Base-by-base conservation (phyloP, 495 filamentous ascomycete species). In the Penicillium nucicola region DNA sequence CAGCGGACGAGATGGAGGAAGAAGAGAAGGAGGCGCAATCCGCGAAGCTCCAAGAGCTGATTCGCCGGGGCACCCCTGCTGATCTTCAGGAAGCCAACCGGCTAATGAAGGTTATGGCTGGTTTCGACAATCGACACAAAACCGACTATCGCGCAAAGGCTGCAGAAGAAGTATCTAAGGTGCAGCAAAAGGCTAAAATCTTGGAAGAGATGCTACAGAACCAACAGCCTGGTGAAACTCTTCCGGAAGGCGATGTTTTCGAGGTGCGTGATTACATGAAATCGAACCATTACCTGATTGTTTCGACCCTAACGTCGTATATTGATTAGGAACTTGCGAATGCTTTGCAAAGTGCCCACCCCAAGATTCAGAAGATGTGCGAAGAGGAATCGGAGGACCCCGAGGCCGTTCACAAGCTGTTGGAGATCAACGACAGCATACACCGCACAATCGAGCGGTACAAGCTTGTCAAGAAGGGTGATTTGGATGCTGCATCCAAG, bases 331-430 rank as follows among this genome's bases (percentile, higher is more conserved):
- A 97, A 74, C 82, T 98, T 42, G 90, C 90, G n/a, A 87, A 84
- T 59, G 84, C 93, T 4, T 74, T 98, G 25, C 88, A 88, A 65
- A 96, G 89, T 56, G 95, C 93, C 10, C 95, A 97, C 45, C 95
- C 93, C 1, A 97, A 98, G 74, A 98, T 97, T 48, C 91, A 96
- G 61, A 96, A 86, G 72, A 98, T 98, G 92, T 96, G 95, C 64
- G 95, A 98, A 64, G 93, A 97, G 61, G 93, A 98, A 62, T 96
- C 89, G 12, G 93, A 97, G 34, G 93, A 98, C 62, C 82, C 89
- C 40, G 95, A 97, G 70, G 93, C 93, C 13, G 93, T 98, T 9
- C 87, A 89, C 37, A 97, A 97, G 71, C 71, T 98, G 20, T 76
- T 97, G 33, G 90, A 98, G 67, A 96, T 98, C 54, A 97, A 97